Conservation (phyloP, 441 rosid genomes). For the Dalechampia spathulata region DNA sequence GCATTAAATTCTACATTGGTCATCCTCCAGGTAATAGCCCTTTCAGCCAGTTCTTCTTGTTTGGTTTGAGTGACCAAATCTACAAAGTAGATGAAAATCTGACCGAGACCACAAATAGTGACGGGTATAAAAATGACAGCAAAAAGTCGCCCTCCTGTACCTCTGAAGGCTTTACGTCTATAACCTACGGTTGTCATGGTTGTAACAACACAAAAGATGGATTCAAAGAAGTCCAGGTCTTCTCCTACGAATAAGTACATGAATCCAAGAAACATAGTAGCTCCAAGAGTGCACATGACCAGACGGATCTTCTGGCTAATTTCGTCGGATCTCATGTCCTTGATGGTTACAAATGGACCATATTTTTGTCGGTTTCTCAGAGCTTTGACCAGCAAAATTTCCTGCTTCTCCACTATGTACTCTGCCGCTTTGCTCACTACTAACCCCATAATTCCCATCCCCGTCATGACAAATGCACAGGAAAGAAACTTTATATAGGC, state of each 20-base stretch:
- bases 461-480: constrained; percentile 54
- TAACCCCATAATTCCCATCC: constrained; percentile 52
- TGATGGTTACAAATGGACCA: constrained; percentile 32
- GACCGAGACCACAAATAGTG: constrained; percentile 48
- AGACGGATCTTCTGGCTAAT: constrained; percentile 39
- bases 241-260: constrained; percentile 32
- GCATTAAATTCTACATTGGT: constrained; percentile 50
- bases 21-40: constrained; percentile 42
- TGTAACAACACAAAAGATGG: constrained; percentile 61
- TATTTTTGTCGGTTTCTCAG: constrained; percentile 29
- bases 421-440: constrained; percentile 55
- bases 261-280: constrained; percentile 27
- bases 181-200: constrained; percentile 67
- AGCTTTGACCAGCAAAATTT: constrained; percentile 48
- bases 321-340: constrained; percentile 35
- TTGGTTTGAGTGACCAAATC: constrained; percentile 46
- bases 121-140: constrained; percentile 52
- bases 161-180: constrained; percentile 54
- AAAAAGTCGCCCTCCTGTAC: constrained; percentile 39
- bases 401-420: constrained; percentile 68
- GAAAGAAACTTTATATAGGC: constrained; percentile 39
- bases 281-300: constrained; percentile 21
- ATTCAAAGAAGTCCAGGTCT: constrained; percentile 33
- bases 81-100: constrained; percentile 47
- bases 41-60: constrained; percentile 41